Evolutionary conservation across 176 grass and related monocot genomes (phyloP).

Genomic region (Carex parvula): DNA sequence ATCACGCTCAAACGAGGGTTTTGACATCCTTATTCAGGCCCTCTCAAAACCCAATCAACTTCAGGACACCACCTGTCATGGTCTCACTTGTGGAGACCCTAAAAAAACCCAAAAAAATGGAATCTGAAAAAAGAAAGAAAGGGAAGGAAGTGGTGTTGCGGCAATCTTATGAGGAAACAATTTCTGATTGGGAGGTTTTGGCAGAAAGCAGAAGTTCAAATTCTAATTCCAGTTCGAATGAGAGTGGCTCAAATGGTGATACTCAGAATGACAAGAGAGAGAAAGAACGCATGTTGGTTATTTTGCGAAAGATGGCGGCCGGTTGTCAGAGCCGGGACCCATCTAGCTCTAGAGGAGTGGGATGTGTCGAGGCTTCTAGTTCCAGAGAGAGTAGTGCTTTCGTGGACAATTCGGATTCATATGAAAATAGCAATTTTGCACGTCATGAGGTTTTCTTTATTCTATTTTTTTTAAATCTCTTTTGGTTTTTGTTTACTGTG

Average conservation of each 20-base stretch:
- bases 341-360: neutral
- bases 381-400: neutral
- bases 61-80: conserved; percentile 34
- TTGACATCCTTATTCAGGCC: conserved; percentile 63
- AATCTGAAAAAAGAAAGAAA: neutral
- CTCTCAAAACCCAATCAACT: conserved; percentile 34
- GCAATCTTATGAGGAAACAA: neutral
- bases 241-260: conserved; percentile 3
- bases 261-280: neutral
- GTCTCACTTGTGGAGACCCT: neutral
- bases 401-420: neutral
- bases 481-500: neutral
- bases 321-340: neutral
- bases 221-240: conserved; percentile 15
- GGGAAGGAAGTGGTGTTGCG: neutral
- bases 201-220: neutral
- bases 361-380: neutral
- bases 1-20: conserved; percentile 56
- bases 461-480: neutral
- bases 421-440: neutral
- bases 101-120: neutral
- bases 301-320: neutral
- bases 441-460: conserved; percentile 4
- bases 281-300: neutral
- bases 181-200: conserved; percentile 30